Base-by-base conservation (phyloP, 2,329 filamentous ascomycete genomes). In the Colletotrichum echinochloae region DNA sequence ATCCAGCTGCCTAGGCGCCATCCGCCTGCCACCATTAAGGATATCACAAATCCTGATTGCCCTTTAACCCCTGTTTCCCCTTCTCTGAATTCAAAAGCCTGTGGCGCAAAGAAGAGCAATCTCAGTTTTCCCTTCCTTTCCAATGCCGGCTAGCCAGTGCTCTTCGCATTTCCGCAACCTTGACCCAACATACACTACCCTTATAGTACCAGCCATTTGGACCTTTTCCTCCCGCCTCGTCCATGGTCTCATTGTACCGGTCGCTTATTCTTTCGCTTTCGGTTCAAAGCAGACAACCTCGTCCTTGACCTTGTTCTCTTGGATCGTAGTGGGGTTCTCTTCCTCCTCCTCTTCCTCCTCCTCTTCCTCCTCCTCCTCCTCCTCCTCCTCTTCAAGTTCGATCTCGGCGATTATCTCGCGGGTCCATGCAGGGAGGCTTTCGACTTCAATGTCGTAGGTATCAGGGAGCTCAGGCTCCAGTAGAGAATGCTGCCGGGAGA, bases 351-450 rank as follows among this genome's bases (percentile, higher is more conserved):
- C n/a, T n/a, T n/a, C n/a, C n/a, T n/a, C n/a, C n/a, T 48, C n/a
- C n/a, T 18, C 28, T n/a, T 52, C 9, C 20, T 49, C 59, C 23
- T 60, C 41, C 28, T n/a, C 41, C 8, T 48, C 28, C 46, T 51
- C 46, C 14, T 49, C 59, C 23, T 60, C 30, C 28, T 26, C 46
- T 12, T 62, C 12, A 9, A 62, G 46, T n/a, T 35, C 28, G 33
- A 62, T 62, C 39, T 52, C 60, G 11, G 49, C 33, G 18, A 62
- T 52, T 28, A 62, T 39, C 23, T 62, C 48, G 23, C 60, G 60
- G 18, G 60, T 62, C 46, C 44, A 62, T 20, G 26, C 48, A 33
- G 46, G 26, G 46, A 62, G 46, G n/a, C 35, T 23, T 14, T 52
- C 30, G 16, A 49, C 2, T 8, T 62, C 60, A 37, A 62, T 52